Evolutionary conservation across 176 grass and related monocot species (phyloP), one percentile per base, ranked within the genome.

Genomic region (Melocanna baccifera): DNA sequence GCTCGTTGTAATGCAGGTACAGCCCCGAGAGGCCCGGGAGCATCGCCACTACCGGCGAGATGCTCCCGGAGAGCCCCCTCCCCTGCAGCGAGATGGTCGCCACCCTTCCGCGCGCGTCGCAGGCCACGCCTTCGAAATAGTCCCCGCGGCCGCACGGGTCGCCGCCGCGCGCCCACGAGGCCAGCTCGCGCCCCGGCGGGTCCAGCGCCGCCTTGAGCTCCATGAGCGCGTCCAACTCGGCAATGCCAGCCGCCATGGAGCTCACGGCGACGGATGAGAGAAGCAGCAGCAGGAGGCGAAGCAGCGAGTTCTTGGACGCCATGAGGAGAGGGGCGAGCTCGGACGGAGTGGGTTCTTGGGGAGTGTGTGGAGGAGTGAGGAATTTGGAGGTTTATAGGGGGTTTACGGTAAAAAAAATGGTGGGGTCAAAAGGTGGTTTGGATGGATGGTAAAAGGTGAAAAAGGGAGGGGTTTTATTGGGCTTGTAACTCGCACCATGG

Each of bases 81-180:
- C 96, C 91, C 87, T 98, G 93, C 4, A 98, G 78, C 23, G 93
- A 94, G 28, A 98, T 85, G 55, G 79, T 62, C 12, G 82, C 74
- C 53, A 98, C 93, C 82, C 91, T 81, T 3, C 93, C 91, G 1
- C 25, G 46, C 37, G 64, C 83, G 86, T 98, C 85, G 79, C 96
- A 98, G 23, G 85, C 10, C 1, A 98, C 87, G 76, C 96, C 96
- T 67, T 92, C 96, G 89, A 98, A 98, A 75, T 92, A 87, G 46
- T 87, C 89, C 8, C 92, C 82, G 37, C 81, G 88, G 53, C 90
- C 81, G 90, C 96, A 98, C n/a, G 87, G 87, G 80, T 95, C 86
- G 7, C 87, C 89, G 12, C 77, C 87, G 62, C 55, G 53, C 5
- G 68, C 78, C 96, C 93, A 98, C 42, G 92, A 90, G 36, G 67